A percentile compares a stretch with the other conserved stretches of the same genome.
Conservation (phyloP, 1,139 yeast species). For the Groenewaldozyma auringiensis region DNA sequence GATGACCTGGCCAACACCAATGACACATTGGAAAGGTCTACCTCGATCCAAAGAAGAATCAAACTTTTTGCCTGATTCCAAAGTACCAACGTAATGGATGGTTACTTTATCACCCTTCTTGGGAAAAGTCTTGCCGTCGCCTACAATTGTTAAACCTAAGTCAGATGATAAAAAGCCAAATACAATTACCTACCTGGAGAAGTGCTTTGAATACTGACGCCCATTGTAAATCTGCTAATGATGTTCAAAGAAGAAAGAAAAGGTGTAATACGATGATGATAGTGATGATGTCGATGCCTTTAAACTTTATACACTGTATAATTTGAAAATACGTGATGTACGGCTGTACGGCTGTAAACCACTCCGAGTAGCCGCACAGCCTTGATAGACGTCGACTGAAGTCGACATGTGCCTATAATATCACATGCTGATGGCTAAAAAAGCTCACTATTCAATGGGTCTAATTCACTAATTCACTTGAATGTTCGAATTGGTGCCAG, state of each 20-base stretch:
- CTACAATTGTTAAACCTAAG: constrained; percentile 26
- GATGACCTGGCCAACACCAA: constrained; percentile 95
- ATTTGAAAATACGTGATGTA: no score
- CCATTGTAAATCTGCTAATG: constrained; percentile 25
- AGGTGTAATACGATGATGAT: no score
- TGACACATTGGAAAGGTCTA: constrained; percentile 83
- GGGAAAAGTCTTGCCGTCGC: constrained; percentile 85
- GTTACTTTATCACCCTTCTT: constrained; percentile 70
- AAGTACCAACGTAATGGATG: constrained; percentile 92
- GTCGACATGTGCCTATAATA: no score
- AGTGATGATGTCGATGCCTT: no score
- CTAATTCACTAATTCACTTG: no score
- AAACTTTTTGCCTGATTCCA: constrained; percentile 89
- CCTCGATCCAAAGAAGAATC: constrained; percentile 94
- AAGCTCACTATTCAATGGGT: no score
- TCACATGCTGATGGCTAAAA: no score
- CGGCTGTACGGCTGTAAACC: no score
- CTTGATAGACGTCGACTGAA: no score
- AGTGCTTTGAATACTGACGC: constrained; percentile 32
- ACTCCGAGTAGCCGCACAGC: no score
- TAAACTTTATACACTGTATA: no score
- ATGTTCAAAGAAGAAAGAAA: background rate
- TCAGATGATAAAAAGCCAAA: background rate
- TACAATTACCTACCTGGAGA: constrained; percentile 29
- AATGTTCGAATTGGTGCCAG: no score